A percentile compares a stretch with the other conserved stretches of the same genome.
These are phyloP conservation scores for Dipteronia sinensis DNA, from an alignment of 345 rosid species.

Conservation along the genomic window DNA sequence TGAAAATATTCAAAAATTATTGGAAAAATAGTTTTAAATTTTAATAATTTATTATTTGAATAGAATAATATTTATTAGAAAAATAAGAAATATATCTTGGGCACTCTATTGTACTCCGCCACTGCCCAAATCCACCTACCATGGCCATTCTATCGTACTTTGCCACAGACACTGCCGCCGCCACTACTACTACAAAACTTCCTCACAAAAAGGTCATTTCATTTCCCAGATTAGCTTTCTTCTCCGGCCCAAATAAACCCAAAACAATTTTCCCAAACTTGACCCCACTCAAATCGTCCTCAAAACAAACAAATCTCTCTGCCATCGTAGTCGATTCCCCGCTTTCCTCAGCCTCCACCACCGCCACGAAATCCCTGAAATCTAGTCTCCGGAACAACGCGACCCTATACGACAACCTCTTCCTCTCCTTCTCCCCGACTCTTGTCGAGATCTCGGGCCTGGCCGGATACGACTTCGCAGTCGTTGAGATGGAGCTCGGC, in stretches of 20 bases:
- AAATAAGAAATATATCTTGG: neutral
- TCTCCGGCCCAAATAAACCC: slow-evolving; percentile 32
- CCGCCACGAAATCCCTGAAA: slow-evolving; percentile 41
- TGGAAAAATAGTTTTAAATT: no score
- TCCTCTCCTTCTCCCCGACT: slow-evolving; percentile 83
- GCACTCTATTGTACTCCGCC: neutral
- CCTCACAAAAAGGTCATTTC: slow-evolving; percentile 8
- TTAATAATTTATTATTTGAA: no score
- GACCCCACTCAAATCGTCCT: slow-evolving; percentile 29
- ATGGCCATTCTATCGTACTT: slow-evolving; percentile 28
- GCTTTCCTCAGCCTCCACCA: slow-evolving; percentile 10
- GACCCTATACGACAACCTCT: slow-evolving; percentile 76
- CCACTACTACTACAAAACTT: slow-evolving; percentile 9
- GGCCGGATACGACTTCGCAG: slow-evolving; percentile 84
- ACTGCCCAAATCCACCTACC: neutral
- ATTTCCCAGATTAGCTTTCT: slow-evolving; percentile 6
- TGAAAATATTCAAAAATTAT: no score
- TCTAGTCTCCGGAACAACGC: slow-evolving; percentile 76
- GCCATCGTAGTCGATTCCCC: slow-evolving; percentile 19
- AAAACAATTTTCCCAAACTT: slow-evolving; percentile 27
- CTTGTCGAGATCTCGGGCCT: slow-evolving; percentile 82
- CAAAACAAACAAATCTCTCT: slow-evolving; percentile 18
- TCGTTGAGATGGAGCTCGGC: slow-evolving; percentile 94
- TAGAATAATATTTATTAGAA: no score
- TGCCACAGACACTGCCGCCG: neutral